Evolutionary conservation across 176 grass and related monocot genomes (phyloP), one percentile per base, ranked within the genome.

Genomic region (Oryza nivara): DNA sequence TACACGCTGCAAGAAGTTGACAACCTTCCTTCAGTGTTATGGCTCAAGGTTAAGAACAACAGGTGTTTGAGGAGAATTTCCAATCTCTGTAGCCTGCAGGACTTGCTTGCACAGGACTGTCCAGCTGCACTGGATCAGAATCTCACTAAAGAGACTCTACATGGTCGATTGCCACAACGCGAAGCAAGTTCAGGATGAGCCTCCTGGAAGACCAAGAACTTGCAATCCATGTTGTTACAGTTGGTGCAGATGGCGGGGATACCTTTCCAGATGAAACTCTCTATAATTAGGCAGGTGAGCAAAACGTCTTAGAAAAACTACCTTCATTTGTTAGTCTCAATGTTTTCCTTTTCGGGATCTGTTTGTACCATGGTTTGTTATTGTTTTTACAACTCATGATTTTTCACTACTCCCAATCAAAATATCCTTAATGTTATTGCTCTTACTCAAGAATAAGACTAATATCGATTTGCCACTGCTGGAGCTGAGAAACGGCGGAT

Each of bases 1-100:
- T 65, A 84, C 46, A 58, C 26, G 6, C 28, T 83, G 12, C 13
- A 75, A 40, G 72, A 84, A 67, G 7, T 67, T 19, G 82, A 40
- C 3, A 4, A 45, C 48, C 74, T 85, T 77, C 65, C 65, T 15
- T n/a, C 7, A 3, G 82, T 76, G 12, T 45, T 44, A 34, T 76
- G 73, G 73, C 82, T 84, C 64, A 84, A 76, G 64, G 46, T 76
- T 3, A 84, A 77, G 19, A 68, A 69, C 1, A 76, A 43, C 73
- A 40, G 19, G 12, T 4, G 72, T 32, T 44, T 84, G 32, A 84
- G 34, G 73, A 84, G 9, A 11, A 77, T 84, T 22, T 44, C 46
- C 34, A 84, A 84, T 20, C 73, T 84, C 3, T 11, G 3, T 19
- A 68, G 43, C 34, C 64, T 84, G 12, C 23, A 76, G 65, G 65